A percentile compares a stretch with the other conserved stretches of the same genome.
These are phyloP conservation scores for Urtica urens DNA, from an alignment of 306 rosid genomes.

Conservation along the genomic window DNA sequence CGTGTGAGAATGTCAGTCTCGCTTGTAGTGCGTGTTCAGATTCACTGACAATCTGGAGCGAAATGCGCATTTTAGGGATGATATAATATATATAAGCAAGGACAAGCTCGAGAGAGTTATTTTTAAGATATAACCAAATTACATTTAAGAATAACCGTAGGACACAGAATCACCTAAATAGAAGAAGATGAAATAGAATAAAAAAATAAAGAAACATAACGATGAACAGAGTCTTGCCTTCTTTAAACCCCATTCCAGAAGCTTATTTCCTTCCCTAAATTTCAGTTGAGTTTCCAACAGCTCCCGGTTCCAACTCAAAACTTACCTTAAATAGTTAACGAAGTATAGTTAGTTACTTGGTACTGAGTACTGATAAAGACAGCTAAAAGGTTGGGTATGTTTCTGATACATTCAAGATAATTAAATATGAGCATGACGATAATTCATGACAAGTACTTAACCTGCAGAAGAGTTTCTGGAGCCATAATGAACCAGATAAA, in stretches of 20 bases:
- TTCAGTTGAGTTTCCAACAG: slow-evolving; percentile 76
- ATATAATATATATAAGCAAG: background rate
- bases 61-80: slow-evolving; percentile 7
- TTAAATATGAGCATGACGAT: too few relatives aligned
- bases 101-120: background rate
- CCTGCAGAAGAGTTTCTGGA: too few relatives aligned
- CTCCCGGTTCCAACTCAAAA: slow-evolving; percentile 82
- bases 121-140: background rate
- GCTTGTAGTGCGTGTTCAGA: slow-evolving; percentile 82
- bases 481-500: too few relatives aligned
- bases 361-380: background rate
- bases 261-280: slow-evolving; percentile 70
- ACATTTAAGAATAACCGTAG: background rate
- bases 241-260: slow-evolving; percentile 80
- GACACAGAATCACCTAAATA: slow-evolving; percentile 9
- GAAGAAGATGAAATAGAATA: background rate
- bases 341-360: too few relatives aligned
- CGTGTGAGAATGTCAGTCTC: slow-evolving; percentile 75
- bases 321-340: slow-evolving; percentile 41
- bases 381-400: too few relatives aligned
- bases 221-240: slow-evolving; percentile 51
- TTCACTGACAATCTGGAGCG: slow-evolving; percentile 76
- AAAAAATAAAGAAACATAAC: too few relatives aligned
- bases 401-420: background rate
- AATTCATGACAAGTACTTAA: too few relatives aligned